A percentile compares a stretch with the other conserved stretches of the same genome.
Conservation (phyloP, 192 early-diverging fungal species). For the Rhizophagus sp. region DNA sequence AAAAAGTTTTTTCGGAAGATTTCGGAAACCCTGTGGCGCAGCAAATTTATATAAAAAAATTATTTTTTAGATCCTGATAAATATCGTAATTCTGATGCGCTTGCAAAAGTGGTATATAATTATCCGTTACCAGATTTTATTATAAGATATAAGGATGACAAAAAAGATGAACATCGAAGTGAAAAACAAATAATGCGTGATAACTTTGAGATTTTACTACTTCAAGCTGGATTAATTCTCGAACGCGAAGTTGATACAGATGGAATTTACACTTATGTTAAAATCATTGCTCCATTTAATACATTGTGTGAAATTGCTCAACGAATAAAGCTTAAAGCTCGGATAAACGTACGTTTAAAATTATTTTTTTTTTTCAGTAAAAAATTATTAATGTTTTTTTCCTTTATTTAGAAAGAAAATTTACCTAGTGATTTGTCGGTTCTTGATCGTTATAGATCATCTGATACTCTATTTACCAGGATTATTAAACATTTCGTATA, state of each 20-base stretch:
- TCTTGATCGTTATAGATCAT: conserved; percentile 21
- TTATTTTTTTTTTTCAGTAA: conserved; percentile 20
- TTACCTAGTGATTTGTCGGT: conserved; percentile 4
- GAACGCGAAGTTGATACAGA: conserved; percentile 43
- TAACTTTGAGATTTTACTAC: conserved; percentile 42
- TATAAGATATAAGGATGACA: conserved; percentile 39
- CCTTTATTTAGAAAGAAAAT: background rate
- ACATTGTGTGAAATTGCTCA: conserved; percentile 45
- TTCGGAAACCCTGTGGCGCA: background rate
- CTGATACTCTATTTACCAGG: background rate
- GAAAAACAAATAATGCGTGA: conserved; percentile 24
- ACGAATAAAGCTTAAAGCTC: conserved; percentile 36
- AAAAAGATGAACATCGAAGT: conserved; percentile 26
- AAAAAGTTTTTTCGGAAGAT: background rate
- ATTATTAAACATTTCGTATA: conserved; percentile 18
- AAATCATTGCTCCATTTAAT: conserved; percentile 44
- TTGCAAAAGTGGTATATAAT: conserved; percentile 42
- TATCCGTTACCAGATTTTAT: conserved; percentile 44
- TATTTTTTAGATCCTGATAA: background rate
- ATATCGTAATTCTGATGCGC: conserved; percentile 31
- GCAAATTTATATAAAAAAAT: background rate
- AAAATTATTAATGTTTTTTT: background rate
- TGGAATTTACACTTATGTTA: conserved; percentile 42
- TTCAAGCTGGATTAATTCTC: conserved; percentile 39
- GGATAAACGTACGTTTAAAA: conserved; percentile 34